Percentiles rank a stretch among this genome's conserved stretches.
Conservation (phyloP, 148 eudicot species). For the Amaranthus hypochondriacus region DNA sequence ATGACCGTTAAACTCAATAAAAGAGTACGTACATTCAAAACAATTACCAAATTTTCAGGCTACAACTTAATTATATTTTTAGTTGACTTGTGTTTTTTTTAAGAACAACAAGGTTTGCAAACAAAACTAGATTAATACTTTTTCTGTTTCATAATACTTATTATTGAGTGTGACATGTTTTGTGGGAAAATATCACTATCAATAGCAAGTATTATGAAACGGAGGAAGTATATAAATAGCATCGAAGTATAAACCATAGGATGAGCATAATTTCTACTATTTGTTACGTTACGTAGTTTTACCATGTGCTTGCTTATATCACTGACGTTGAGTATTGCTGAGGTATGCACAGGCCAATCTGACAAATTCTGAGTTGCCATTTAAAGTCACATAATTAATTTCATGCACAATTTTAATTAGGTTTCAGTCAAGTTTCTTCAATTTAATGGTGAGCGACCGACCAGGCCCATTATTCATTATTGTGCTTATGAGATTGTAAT, state of each 20-base stretch:
- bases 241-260: background rate
- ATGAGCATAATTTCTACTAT: background rate
- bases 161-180: too few species aligned
- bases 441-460: background rate
- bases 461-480: conserved; percentile 2
- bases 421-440: background rate
- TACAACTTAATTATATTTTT: too few species aligned
- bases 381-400: background rate
- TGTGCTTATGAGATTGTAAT: conserved; percentile 3
- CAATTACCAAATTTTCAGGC: too few species aligned
- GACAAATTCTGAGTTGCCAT: conserved; percentile 7
- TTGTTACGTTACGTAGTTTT: background rate
- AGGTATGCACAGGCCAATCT: conserved; percentile 1
- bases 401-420: background rate
- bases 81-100: too few species aligned
- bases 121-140: too few species aligned
- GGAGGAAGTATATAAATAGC: background rate
- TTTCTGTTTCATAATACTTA: too few species aligned
- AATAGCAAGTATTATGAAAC: background rate
- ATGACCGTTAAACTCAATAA: too few species aligned
- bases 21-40: too few species aligned
- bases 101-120: too few species aligned
- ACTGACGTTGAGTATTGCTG: conserved; percentile 1
- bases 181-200: too few species aligned
- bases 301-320: background rate